Conservation (phyloP, 176 grass and related monocot genomes). For the Hyparrhenia diplandra region DNA sequence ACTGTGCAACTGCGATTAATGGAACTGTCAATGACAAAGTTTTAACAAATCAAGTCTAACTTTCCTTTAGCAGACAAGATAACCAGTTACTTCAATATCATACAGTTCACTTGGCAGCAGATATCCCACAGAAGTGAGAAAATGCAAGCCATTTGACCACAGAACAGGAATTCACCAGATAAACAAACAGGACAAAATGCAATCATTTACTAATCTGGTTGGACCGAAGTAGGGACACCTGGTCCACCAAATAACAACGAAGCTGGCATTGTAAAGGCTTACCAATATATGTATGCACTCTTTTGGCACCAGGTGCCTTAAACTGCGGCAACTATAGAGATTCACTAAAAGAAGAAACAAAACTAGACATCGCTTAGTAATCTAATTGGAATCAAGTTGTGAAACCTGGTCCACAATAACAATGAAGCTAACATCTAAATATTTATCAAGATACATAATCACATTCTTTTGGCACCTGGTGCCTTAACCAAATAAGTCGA, state of each 20-base stretch:
- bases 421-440: too few relatives aligned
- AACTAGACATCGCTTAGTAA: not conserved
- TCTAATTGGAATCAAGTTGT: too few relatives aligned
- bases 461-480: not conserved
- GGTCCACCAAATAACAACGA: conserved; percentile 62
- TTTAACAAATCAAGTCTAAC: too few relatives aligned
- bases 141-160: not conserved
- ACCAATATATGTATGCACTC: conserved; percentile 31
- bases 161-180: not conserved
- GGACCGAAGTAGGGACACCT: conserved; percentile 13
- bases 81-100: not conserved
- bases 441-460: too few relatives aligned
- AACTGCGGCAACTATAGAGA: not conserved
- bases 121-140: not conserved
- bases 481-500: not conserved
- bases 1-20: not conserved
- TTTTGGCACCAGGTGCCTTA: not conserved
- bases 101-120: not conserved
- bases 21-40: too few relatives aligned
- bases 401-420: too few relatives aligned
- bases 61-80: too few relatives aligned
- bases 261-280: conserved; percentile 53
- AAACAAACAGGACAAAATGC: conserved; percentile 12
- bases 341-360: not conserved
- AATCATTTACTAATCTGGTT: conserved; percentile 59